Evolutionary conservation across 78 protist genomes (phyloP), one percentile per base, ranked within the genome.

Genomic region (Speleostelium caveatum): DNA sequence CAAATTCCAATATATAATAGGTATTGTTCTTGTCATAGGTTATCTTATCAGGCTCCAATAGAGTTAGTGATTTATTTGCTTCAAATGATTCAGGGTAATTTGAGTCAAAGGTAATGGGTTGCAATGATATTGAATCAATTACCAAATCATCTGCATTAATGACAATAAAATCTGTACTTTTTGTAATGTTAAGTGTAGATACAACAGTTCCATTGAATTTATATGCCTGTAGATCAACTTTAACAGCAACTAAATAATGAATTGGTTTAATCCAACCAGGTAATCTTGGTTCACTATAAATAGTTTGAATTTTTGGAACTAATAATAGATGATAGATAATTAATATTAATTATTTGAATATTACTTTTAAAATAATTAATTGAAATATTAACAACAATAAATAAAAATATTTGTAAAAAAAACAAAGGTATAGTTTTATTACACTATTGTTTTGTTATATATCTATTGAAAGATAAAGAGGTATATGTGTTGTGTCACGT

Each of bases 131-230:
- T 32, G 32, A 26, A n/a, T 36, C 55, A 33, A 75, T 41, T 14
- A 49, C n/a, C 33, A 87, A 66, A 19, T 68, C 56, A 30, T 73
- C 83, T 0, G 85, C 75, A 67, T 87, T 86, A 76, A 87, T 53
- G 3, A 87, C 86, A 19, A 87, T 63, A 26, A 24, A 83, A 42
- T 83, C 41, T 14, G 60, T 51, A 22, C 36, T 56, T 22, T 60
- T 55, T 28, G 75, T 69, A 7, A 68, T 67, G 35, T 75, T 69
- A 7, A 68, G 8, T 22, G 86, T 87, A 7, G 56, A 16, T 12
- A 73, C 86, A 35, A 67, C 55, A 6, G 45, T 66, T 2, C 86
- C 94, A 33, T 42, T 69, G 30, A 87, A 76, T 14, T 22, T 75
- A 38, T 39, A 61, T 32, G 86, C 66, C 17, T 73, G 14, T 38